Percentiles rank a stretch among this genome's conserved stretches.
These are phyloP conservation scores for Paspalum vaginatum DNA, from an alignment of 176 grass and related monocot species.

Conservation along the genomic window DNA sequence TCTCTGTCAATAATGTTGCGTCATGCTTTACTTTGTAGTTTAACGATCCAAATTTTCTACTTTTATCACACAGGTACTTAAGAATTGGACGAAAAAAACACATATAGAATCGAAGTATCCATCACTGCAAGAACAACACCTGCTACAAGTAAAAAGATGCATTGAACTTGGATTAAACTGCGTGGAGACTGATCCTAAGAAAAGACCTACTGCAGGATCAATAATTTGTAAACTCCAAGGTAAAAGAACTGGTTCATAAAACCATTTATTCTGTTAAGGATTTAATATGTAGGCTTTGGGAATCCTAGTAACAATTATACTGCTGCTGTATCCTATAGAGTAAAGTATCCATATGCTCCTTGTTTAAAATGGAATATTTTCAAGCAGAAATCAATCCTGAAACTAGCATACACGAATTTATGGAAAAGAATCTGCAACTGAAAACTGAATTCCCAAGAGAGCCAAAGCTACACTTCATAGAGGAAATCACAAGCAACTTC, in stretches of 20 bases:
- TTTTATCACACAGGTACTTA: neutral
- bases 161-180: constrained; percentile 37
- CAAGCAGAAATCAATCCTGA: neutral
- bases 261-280: neutral
- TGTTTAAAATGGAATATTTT: neutral
- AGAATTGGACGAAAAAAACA: neutral
- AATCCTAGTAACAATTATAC: neutral
- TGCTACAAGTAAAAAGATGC: constrained; percentile 31
- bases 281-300: neutral
- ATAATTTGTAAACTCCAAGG: neutral
- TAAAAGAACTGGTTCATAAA: neutral
- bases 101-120: constrained; percentile 18
- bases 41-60: neutral
- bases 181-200: constrained; percentile 9
- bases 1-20: neutral
- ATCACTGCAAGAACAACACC: neutral
- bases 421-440: neutral
- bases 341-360: neutral
- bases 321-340: neutral
- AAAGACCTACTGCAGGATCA: neutral
- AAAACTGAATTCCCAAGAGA: constrained; percentile 8
- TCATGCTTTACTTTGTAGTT: neutral
- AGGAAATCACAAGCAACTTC: constrained; percentile 9
- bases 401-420: neutral
- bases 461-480: neutral